Percentiles rank a stretch among this genome's conserved stretches.
These are phyloP conservation scores for Fragaria nilgerrensis DNA, from an alignment of 306 rosid species.

Conservation along the genomic window DNA sequence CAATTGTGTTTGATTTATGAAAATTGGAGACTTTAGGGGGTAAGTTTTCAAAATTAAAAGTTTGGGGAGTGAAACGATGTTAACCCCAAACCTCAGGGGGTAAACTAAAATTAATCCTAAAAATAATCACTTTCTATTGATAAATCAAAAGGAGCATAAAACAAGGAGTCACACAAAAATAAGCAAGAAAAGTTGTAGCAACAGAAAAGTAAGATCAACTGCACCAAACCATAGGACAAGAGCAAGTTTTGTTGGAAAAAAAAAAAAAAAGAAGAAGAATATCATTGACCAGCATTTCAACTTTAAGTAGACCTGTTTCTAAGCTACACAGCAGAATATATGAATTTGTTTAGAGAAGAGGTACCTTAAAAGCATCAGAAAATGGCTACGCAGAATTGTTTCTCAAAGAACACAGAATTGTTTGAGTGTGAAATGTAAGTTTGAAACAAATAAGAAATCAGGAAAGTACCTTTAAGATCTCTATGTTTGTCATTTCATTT, in stretches of 20 bases:
- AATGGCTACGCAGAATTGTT: background rate
- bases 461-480: constrained; percentile 80
- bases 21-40: too few species aligned
- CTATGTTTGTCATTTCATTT: constrained; percentile 79
- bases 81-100: too few species aligned
- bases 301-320: background rate
- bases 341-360: background rate
- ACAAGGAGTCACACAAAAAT: too few species aligned
- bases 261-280: too few species aligned
- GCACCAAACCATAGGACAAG: background rate
- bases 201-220: background rate
- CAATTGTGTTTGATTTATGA: too few species aligned
- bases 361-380: background rate
- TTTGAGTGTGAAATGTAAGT: background rate
- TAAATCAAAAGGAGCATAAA: too few species aligned
- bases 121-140: too few species aligned
- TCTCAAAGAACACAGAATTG: background rate
- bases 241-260: too few species aligned
- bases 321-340: background rate
- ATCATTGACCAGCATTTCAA: background rate
- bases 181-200: background rate
- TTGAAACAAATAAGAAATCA: constrained; percentile 22
- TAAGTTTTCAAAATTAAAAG: too few species aligned
- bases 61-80: too few species aligned
- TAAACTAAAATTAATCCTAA: too few species aligned